These are phyloP conservation scores for Aethionema arabicum DNA, from an alignment of 345 rosid genomes.

Conservation along the genomic window DNA sequence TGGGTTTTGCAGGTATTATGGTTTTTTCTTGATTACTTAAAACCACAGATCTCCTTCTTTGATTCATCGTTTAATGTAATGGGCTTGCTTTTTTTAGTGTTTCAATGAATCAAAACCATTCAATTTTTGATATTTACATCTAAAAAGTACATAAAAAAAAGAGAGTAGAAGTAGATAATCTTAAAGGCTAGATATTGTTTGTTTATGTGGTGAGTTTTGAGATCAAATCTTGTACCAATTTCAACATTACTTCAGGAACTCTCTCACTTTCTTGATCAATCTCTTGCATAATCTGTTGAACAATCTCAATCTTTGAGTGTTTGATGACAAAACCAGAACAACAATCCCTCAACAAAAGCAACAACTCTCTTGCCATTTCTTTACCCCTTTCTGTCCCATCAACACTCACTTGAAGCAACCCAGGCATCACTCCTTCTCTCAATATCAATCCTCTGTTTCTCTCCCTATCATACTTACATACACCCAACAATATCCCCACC, in stretches of 20 bases:
- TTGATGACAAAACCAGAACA: constrained; percentile 35
- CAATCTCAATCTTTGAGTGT: constrained; percentile 47
- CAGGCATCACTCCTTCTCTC: constrained; percentile 79
- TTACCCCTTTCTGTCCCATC: constrained; percentile 70
- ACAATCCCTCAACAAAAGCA: constrained; percentile 65
- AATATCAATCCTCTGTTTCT: constrained; percentile 62
- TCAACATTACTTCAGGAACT: constrained; percentile 46
- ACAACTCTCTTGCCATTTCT: constrained; percentile 57
- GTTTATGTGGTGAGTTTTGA: constrained; percentile 58
- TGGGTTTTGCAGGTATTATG: no score
- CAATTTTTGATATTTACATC: no score
- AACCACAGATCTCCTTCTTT: no score
- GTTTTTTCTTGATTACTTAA: no score
- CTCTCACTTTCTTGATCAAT: constrained; percentile 65
- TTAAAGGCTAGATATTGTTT: neutral
- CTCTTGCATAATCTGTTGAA: constrained; percentile 63
- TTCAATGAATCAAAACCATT: no score
- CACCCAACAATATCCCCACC: constrained; percentile 53
- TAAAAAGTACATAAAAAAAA: no score
- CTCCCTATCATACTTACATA: constrained; percentile 66
- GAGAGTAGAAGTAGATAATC: neutral
- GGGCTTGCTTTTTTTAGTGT: no score
- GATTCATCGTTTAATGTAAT: no score
- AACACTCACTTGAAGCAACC: constrained; percentile 72
- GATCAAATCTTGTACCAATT: constrained; percentile 71